phyloP scores from a whole-genome alignment of 2,329 filamentous ascomycete genomes.

The Fusarium nematophilum region DNA sequence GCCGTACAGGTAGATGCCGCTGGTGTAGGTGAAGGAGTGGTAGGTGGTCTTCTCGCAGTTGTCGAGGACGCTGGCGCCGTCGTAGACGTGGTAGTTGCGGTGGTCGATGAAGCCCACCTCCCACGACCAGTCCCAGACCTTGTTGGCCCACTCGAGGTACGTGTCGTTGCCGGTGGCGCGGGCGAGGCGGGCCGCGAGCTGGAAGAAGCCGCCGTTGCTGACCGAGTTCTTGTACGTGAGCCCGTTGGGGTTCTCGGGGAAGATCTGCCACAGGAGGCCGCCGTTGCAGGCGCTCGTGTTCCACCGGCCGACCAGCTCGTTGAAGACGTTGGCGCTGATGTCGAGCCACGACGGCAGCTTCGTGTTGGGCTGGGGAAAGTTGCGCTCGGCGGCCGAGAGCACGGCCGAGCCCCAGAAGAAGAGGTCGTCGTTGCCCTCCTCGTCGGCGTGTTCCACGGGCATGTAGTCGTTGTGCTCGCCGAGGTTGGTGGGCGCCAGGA shows the following conservation, averaged over 20 bases:
- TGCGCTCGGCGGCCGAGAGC: constrained; percentile 75
- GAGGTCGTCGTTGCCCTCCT: constrained; percentile 80
- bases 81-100: constrained; percentile 65
- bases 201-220: constrained; percentile 85
- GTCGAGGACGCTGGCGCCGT: constrained; percentile 67
- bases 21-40: constrained; percentile 73
- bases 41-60: constrained; percentile 66
- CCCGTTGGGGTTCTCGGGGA: constrained; percentile 75
- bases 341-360: constrained; percentile 72
- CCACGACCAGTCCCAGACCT: constrained; percentile 74
- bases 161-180: constrained; percentile 75
- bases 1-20: constrained; percentile 74
- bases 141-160: constrained; percentile 74
- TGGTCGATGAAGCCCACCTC: constrained; percentile 67
- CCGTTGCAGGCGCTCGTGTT: constrained; percentile 74
- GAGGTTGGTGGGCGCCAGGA: constrained; percentile 66
- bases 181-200: constrained; percentile 80
- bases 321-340: constrained; percentile 77
- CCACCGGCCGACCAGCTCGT: constrained; percentile 77
- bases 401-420: constrained; percentile 78
- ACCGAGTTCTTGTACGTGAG: constrained; percentile 87
- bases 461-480: constrained; percentile 71
- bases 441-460: constrained; percentile 63
- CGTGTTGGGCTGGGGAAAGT: constrained; percentile 71
- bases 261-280: constrained; percentile 86